phyloP scores from a whole-genome alignment of 1,139 yeast species.

The Zhuliangozyma parablackwelliae region DNA sequence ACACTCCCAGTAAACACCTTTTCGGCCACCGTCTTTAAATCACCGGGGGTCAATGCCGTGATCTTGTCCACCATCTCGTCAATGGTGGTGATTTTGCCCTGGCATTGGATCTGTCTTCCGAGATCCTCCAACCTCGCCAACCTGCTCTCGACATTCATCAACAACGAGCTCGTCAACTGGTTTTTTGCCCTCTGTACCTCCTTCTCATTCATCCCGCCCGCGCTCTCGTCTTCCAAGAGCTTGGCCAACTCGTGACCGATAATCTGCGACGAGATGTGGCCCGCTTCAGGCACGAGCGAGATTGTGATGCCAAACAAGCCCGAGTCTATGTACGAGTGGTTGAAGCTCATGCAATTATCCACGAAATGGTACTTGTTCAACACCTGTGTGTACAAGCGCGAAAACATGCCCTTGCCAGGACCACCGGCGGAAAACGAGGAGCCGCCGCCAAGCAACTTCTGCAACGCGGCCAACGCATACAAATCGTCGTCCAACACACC shows the following conservation, averaged over 20 bases:
- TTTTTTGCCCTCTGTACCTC: constrained; percentile 90
- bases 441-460: constrained; percentile 94
- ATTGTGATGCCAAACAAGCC: constrained; percentile 90
- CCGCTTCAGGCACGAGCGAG: constrained; percentile 82
- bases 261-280: constrained; percentile 76
- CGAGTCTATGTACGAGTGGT: constrained; percentile 85
- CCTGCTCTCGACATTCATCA: constrained; percentile 91
- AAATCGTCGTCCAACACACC: constrained; percentile 83
- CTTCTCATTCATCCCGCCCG: constrained; percentile 57
- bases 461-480: constrained; percentile 86
- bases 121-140: constrained; percentile 90
- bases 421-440: constrained; percentile 99
- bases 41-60: constrained; percentile 59
- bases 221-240: constrained; percentile 50
- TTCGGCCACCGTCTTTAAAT: constrained; percentile 70
- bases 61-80: constrained; percentile 80
- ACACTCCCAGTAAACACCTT: constrained; percentile 69
- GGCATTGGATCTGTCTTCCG: constrained; percentile 90
- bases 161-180: constrained; percentile 80
- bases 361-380: constrained; percentile 88
- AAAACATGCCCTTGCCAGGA: constrained; percentile 99
- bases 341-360: constrained; percentile 83
- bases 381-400: constrained; percentile 86
- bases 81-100: constrained; percentile 73
- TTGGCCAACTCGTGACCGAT: constrained; percentile 71